These are phyloP conservation scores for Beauveria varroae DNA, from an alignment of 2,329 filamentous ascomycete species.

Conservation along the genomic window DNA sequence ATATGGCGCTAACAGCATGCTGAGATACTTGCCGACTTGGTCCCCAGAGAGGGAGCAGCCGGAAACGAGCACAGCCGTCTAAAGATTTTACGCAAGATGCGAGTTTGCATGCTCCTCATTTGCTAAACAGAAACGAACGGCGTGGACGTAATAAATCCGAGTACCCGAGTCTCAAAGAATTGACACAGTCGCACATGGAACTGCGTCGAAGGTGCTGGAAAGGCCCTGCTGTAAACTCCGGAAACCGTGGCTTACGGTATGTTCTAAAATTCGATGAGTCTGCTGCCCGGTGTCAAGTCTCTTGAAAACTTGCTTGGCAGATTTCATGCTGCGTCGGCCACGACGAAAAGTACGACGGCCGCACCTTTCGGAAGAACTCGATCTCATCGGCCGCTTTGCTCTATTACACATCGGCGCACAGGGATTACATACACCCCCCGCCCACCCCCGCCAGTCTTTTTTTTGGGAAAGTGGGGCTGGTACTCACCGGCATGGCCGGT, in stretches of 20 bases:
- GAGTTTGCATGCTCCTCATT: not conserved
- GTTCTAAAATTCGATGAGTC: not conserved
- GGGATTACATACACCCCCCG: not conserved
- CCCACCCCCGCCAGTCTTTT: not conserved
- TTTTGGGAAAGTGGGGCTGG: not conserved
- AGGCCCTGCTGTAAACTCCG: not conserved
- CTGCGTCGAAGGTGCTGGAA: not conserved
- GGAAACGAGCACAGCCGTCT: not conserved
- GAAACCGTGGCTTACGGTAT: not conserved
- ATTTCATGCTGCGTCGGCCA: not conserved
- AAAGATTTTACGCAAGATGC: not conserved
- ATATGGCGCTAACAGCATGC: not conserved
- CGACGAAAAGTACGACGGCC: conserved; percentile 2
- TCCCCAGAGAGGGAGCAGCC: not conserved
- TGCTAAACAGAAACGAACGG: not conserved
- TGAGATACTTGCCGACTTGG: not conserved
- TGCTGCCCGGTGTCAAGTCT: not conserved
- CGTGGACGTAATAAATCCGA: not conserved
- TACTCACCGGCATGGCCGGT: conserved; percentile 8
- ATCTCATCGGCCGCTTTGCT: conserved; percentile 6
- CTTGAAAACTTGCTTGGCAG: not conserved
- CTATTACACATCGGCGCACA: conserved; percentile 2
- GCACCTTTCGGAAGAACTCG: conserved; percentile 6
- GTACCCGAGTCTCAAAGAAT: not conserved
- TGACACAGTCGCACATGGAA: not conserved